Evolutionary conservation across 2,329 filamentous ascomycete species (phyloP), one percentile per base, ranked within the genome.

Genomic region (Clonostachys byssicola): DNA sequence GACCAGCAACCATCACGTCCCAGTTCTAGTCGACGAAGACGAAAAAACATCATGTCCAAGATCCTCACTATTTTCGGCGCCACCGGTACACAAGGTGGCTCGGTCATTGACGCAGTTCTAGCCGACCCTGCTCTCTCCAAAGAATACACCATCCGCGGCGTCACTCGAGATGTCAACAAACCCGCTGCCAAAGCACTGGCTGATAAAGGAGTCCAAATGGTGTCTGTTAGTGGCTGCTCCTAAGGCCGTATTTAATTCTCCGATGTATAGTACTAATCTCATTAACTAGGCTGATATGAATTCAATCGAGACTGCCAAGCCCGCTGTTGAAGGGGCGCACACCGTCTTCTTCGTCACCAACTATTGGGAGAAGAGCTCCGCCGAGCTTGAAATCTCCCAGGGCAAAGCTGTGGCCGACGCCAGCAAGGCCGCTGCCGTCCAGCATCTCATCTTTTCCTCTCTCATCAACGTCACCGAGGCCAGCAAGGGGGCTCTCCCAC

Each of bases 51-150:
- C 23, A 30, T 30, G 23, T 30, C 23, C 23, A 68, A 67, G 49
- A 58, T 68, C 40, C 52, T 70, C 18, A 64, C 66, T 10, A 67
- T 74, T 14, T 74, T 75, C 44, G 73, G 73, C 23, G 71, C 71
- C 45, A 76, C 74, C 4, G 74, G 73, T 47, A 66, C 67, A 50
- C 74, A 79, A 56, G 75, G 74, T 40, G 69, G 69, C 34, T 74
- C 72, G 33, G 71, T 78, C 30, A 63, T 76, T 47, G 50, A 58
- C 4, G 60, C 63, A 44, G 65, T 78, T 51, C 71, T 78, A 49
- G 64, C 63, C 45, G 70, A 79, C 61, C 56, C 73, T 5, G 58
- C 54, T n/a, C 65, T 75, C 14, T 70, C 66, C 36, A 62, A 67
- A 33, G 59, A 69, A 42, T 77, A 68, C 61, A 63, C 60, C 23